Evolutionary conservation across 345 rosid species (phyloP), one percentile per base, ranked within the genome.

Genomic region (Bruguiera gymnorhiza): DNA sequence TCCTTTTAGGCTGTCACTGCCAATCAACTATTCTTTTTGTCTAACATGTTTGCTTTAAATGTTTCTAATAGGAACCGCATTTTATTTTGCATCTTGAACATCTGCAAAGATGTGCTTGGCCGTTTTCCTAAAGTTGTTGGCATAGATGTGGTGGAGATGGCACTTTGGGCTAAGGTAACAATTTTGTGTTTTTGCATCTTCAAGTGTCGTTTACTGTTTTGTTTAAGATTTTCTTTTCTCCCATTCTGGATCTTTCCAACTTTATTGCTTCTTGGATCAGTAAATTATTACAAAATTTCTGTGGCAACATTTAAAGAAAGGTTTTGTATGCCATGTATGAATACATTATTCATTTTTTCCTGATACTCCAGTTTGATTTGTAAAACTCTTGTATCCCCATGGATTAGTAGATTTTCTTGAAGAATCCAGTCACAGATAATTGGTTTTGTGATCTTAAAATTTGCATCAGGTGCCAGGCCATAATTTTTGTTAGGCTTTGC

Each of bases 121-220:
- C 86, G 85, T 30, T 86, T 92, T 73, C 97, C 97, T 23, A 92
- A 88, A 83, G 92, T 91, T 63, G 91, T 87, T 67, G 97, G 97
- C 66, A 82, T 91, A 76, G 97, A 92, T 89, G 79, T 92, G 16
- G 97, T 92, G 46, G 97, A 92, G 85, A 89, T 89, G 97, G 96
- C 97, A 70, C 84, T 92, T 77, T 92, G 97, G 97, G 99, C 98
- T 75, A 95, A 95, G 99, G 98, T 95, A 71, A 37, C 59, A 52
- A 69, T 62, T 52, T 59, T 62, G 70, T 69, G 43, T 68, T 55
- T 66, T 71, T 65, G 34, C 71, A 73, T 72, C 63, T 75, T 72
- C 39, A 62, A 65, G 31, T 43, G 50, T 13, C 50, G 13, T 43
- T 43, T 37, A 24, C 21, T 54, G 11, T 59, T 19, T 32, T 59